Evolutionary conservation across 495 filamentous ascomycete genomes (phyloP), one percentile per base, ranked within the genome.

Genomic region (Penicillium goetzii): DNA sequence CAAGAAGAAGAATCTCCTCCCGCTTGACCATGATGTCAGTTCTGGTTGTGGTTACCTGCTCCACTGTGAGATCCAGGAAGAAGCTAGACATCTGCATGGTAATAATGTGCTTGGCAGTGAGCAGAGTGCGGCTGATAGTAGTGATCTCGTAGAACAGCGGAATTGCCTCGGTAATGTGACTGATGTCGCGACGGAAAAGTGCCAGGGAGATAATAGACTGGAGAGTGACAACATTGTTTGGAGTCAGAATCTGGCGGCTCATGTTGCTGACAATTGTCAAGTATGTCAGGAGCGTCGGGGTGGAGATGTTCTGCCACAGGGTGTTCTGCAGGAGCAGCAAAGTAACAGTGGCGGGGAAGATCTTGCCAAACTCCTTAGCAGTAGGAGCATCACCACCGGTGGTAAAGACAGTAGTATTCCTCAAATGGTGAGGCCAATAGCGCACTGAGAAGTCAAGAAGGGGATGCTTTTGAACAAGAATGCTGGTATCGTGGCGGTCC

Each of bases 21-120:
- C 76, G 71, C 53, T 67, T 69, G 30, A 62, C 41, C 76, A 79
- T 79, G 55, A 78, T 72, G 21, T 75, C 74, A 6, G 76, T 76
- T 51, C 65, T 68, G 17, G 71, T 71, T 4, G 53, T 69, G 11
- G 74, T 72, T 7, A 70, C 61, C 17, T 71, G 65, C 10, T 66
- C 62, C 1, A 68, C 60, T 9, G 76, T 79, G 8, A 73, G 61
- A 5, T 77, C 70, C 17, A 79, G 61, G 67, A 74, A 79, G 23
- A 67, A 32, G 36, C 62, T 64, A 19, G 70, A 67, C 50, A 79
- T 66, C 59, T 73, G 69, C 69, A 76, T 72, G 1, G 75, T 77
- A 23, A 79, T 53, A 25, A 71, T 43, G 17, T 75, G 72, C 21
- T 68, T 63, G 30, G 50, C 50, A 7, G 61, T 64, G 34, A 79